Base-by-base conservation (phyloP, 345 rosid genomes). In the Erodium maritimum region DNA sequence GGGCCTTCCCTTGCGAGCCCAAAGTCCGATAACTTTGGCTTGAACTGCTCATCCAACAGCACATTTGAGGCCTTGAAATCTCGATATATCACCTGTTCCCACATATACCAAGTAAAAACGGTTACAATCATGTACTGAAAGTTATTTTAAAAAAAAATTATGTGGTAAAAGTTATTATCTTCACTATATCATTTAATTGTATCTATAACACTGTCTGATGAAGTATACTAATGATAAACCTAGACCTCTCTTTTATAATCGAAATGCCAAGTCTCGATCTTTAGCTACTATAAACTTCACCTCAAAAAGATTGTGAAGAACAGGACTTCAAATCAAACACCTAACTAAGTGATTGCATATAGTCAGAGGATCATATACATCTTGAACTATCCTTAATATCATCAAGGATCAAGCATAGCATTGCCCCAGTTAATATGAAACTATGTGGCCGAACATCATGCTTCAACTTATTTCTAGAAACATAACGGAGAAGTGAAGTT, bases 1-100 rank as follows among this genome's bases (percentile, higher is more conserved):
- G 99, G 99, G 56, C 99, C 99, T 78, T 87, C 99, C 74, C 96
- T 80, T 20, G 99, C 96, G 65, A 93, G 86, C 50, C 99, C 99
- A 45, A 93, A 93, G 67, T 93, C 99, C 1, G 99, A 93, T 61
- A 93, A 76, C 69, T 93, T 89, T 5, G 94, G 73, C 56, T 67
- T 73, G 13, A 85, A 83, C 22, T 71, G 70, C 54, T 73, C 74
- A 9, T 89, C 87, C 75, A 93, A 64, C 18, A 93, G 91, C 68
- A 93, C 94, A 53, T 93, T 93, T 17, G 99, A 82, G 60, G 89
- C 58, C 65, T 93, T 93, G 71, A 89, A 89, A 68, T 93, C 99
- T 59, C 99, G 80, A 66, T 81, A 93, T 74, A 93, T 93, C 22
- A 93, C 88, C 99, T 93, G 56, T 52, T 56, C 46, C 54, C 60